Percentiles rank a stretch among this genome's conserved stretches.
phyloP scores from a whole-genome alignment of 2,329 filamentous ascomycete species.

The Rhinocladiella similis region DNA sequence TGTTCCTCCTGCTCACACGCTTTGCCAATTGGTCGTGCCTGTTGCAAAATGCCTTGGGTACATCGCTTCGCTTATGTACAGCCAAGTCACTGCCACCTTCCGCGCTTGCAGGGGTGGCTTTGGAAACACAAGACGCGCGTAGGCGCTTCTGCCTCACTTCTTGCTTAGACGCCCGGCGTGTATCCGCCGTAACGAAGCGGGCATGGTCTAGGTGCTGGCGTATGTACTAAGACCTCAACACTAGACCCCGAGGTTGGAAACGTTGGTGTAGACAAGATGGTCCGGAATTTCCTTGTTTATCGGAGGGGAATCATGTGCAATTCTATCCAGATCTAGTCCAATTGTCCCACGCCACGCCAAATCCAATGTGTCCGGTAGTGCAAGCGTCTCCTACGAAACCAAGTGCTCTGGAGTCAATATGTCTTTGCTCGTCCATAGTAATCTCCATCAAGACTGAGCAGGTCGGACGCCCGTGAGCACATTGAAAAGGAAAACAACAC shows the following conservation, averaged over 20 bases:
- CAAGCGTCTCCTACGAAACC: background rate
- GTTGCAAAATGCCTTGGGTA: constrained; percentile 11
- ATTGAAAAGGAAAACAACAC: constrained; percentile 52
- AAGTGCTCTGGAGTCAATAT: background rate
- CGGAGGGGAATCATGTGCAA: background rate
- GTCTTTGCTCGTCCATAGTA: constrained; percentile 2
- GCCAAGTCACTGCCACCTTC: background rate
- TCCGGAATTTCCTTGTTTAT: too few relatives aligned
- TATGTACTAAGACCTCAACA: background rate
- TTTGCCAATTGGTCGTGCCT: constrained; percentile 10
- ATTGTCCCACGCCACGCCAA: constrained; percentile 13
- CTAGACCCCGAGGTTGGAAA: background rate
- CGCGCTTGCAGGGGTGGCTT: constrained; percentile 6
- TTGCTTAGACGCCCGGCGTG: background rate
- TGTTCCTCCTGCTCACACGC: constrained; percentile 3
- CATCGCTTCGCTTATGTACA: constrained; percentile 16
- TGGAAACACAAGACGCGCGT: constrained; percentile 3
- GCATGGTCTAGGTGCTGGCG: background rate
- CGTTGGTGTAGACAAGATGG: too few relatives aligned
- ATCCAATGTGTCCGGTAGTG: constrained; percentile 9
- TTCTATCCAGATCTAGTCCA: constrained; percentile 12
- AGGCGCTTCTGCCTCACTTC: constrained; percentile 1
- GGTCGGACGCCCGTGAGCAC: constrained; percentile 51
- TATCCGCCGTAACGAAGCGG: too few relatives aligned
- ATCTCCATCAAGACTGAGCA: constrained; percentile 47